phyloP scores from a whole-genome alignment of 148 eudicot species.

The Camellia sinensis region DNA sequence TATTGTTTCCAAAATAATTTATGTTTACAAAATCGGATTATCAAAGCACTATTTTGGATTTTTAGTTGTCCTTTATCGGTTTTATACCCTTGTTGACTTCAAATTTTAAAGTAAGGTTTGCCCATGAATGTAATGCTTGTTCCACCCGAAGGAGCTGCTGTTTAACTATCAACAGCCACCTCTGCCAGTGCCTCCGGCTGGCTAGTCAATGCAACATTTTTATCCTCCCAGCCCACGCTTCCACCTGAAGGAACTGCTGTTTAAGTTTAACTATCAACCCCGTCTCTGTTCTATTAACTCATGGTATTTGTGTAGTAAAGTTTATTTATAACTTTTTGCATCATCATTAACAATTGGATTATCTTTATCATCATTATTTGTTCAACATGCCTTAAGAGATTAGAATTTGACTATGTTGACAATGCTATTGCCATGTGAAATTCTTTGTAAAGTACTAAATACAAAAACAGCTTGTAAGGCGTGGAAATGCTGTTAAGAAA shows the following conservation, averaged over 20 bases:
- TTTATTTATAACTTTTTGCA: not conserved
- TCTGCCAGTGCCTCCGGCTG: not conserved
- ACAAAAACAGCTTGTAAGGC: conserved; percentile 6
- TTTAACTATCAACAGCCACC: conserved; percentile 4
- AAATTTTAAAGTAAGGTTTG: not conserved
- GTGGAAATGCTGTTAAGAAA: not conserved
- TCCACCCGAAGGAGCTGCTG: not conserved
- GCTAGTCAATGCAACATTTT: too few relatives aligned
- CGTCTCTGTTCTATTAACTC: not conserved
- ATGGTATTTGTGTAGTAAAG: conserved; percentile 4
- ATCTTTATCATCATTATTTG: not conserved
- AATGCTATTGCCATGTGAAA: not conserved
- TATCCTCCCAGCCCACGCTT: too few relatives aligned
- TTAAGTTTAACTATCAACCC: conserved; percentile 6
- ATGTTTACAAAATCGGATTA: too few relatives aligned
- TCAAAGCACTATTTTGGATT: not conserved
- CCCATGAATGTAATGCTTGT: not conserved
- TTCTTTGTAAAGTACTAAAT: not conserved
- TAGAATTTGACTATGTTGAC: not conserved
- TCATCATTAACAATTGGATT: not conserved
- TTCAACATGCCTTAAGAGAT: not conserved
- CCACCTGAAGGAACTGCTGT: not conserved
- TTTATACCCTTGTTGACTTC: not conserved
- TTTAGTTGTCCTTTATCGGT: not conserved
- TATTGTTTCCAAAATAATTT: too few relatives aligned